Base-by-base conservation (phyloP, 257 asterid species). In the Nicotiana knightiana region DNA sequence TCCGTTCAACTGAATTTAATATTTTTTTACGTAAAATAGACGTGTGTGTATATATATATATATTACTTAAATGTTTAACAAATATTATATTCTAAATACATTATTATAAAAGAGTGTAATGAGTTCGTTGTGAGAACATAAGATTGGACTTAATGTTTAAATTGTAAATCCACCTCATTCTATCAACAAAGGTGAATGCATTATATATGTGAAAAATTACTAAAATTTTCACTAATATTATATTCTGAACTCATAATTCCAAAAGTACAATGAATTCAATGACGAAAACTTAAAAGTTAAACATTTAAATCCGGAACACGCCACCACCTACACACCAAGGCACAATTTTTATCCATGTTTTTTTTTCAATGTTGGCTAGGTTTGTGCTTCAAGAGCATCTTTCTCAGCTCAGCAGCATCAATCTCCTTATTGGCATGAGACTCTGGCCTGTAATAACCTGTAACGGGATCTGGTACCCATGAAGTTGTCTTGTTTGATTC, bases 381-480 rank as follows among this genome's bases (percentile, higher is more conserved):
- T 55, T 86, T 88, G 89, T 89, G 81, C 57, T 91, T 89, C 81
- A 92, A 55, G 63, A 89, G 88, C 87, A 83, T 59, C 79, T 81
- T 86, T 11, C 97, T 87, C 80, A 90, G 78, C 85, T 91, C 96
- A 1, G 90, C 98, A 1, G 92, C 88, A 79, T 91, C 98, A 39
- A 87, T 71, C 73, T 90, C 96, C 46, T 85, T 83, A 43, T 43
- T 43, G 18, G 85, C 85, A 13, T 84, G 86, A 43, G 68, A 82
- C 86, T 92, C 94, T 2, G 98, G 97, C n/a, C 97, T 86, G 90
- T 93, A 93, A 75, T 91, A 90, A 2, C 98, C 98, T 6, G 98
- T 92, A 2, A 86, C 87, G 6, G 98, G 98, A 79, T 93, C 98
- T 26, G 97, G 98, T 11, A 85, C 91, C 98, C 97, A 93, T 21